A percentile compares a stretch with the other conserved stretches of the same genome.
Evolutionary conservation across 305 asterid species (phyloP).

Genomic region (Fraxinus ornus): DNA sequence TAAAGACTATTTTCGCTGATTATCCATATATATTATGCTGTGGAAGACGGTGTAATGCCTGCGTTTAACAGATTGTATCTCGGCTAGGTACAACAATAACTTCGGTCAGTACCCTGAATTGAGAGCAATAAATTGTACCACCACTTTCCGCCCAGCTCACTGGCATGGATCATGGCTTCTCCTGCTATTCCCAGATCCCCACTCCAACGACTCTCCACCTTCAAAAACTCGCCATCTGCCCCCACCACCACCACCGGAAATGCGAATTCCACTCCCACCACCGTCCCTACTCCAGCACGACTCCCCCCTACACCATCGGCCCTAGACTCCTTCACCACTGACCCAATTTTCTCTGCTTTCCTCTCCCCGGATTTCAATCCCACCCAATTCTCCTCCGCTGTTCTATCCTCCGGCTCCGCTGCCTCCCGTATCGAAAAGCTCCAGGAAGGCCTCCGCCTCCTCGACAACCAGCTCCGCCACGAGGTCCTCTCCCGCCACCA

Average conservation of each 20-base stretch:
- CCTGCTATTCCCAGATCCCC: conserved; percentile 40
- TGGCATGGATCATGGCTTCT: conserved; percentile 39
- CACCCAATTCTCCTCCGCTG: conserved; percentile 86
- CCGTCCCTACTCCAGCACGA: conserved; percentile 27
- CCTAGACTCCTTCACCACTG: conserved; percentile 60
- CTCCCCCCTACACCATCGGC: conserved; percentile 38
- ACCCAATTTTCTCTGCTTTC: conserved; percentile 77
- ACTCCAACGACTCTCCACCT: conserved; percentile 74
- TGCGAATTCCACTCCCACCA: conserved; percentile 20
- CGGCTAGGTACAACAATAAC: not conserved
- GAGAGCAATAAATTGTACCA: not conserved
- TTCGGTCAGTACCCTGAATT: not conserved
- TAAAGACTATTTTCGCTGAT: too few species aligned
- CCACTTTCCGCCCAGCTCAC: conserved; percentile 23
- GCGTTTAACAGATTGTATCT: not conserved
- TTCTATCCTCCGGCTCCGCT: conserved; percentile 87
- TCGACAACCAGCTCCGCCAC: conserved; percentile 75
- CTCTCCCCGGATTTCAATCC: conserved; percentile 76
- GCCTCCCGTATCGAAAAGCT: conserved; percentile 87
- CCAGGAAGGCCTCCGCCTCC: conserved; percentile 73
- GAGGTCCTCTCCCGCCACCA: conserved; percentile 82
- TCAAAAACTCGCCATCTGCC: conserved; percentile 30
- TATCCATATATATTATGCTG: not conserved
- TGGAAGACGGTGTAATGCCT: not conserved
- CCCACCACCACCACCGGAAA: not conserved